Base-by-base conservation (phyloP, 768 basidiomycete species). In the Phlegmacium glaucopus region DNA sequence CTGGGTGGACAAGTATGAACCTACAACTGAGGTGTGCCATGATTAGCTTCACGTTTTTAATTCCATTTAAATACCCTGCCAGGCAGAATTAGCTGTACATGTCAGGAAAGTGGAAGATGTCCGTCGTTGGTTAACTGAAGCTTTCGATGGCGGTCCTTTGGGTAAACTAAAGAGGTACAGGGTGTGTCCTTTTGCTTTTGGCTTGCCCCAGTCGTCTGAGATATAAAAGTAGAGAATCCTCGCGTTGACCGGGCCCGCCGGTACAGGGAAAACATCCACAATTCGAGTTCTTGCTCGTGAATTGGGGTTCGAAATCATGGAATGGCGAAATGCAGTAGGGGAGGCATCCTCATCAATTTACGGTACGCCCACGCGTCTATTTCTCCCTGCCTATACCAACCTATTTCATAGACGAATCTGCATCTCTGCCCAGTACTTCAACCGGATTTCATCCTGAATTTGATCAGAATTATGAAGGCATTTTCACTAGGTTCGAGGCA, bases 201-300 rank as follows among this genome's bases (percentile, higher is more conserved):
- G 3, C 28, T 27, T n/a, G 16, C 29, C 30, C 26, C 22, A 22
- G 36, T 28, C n/a, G 18, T 51, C 37, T 38, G 4, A 15, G 10
- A 11, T 29, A 27, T 18, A 30, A 25, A 16, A 26, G 17, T 39
- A 97, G 90, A 78, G 93, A 39, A 82, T 99, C 25, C 77, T 98
- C 6, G 80, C 81, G 0, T 67, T 99, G 9, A 88, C 89, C 3
- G 95, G 95, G 1, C 90, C 92, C 0, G 85, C 95, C 7, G 95
- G 95, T 1, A 80, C 83, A 0, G 95, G 82, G 0, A 99, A 99
- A 72, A 96, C 95, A 0, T 78, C 93, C 0, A 91, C 91, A 0
- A 55, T 98, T 2, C 79, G 80, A 22, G 78, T 93, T 2, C 69
- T 99, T 16, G 75, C 90, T 0, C 68, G 68, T 12, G 90, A 94